Evolutionary conservation across 2,329 filamentous ascomycete species (phyloP).

Genomic region (Arthroderma sp.): DNA sequence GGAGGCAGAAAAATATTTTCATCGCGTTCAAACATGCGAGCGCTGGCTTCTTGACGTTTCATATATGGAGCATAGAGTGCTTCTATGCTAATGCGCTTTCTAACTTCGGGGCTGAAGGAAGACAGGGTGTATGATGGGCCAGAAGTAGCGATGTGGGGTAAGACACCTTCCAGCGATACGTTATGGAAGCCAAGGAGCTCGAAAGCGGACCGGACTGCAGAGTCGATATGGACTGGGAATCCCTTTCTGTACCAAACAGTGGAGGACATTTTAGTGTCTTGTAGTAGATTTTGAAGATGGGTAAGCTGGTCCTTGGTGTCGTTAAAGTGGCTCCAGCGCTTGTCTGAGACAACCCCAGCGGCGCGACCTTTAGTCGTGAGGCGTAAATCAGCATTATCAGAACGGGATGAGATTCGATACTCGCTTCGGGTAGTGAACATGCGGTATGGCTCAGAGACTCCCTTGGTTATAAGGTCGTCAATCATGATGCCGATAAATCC

Average conservation of each 20-base stretch:
- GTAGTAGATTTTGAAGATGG: conserved; percentile 50
- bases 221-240: conserved; percentile 55
- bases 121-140: conserved; percentile 33
- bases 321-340: conserved; percentile 59
- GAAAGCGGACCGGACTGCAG: conserved; percentile 55
- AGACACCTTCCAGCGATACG: conserved; percentile 45
- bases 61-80: conserved; percentile 80
- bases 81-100: conserved; percentile 63
- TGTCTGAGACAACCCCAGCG: conserved; percentile 66
- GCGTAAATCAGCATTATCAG: conserved; percentile 85
- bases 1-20: conserved; percentile 59
- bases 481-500: conserved; percentile 99
- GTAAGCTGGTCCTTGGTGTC: conserved; percentile 55
- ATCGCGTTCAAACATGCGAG: conserved; percentile 57
- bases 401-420: conserved; percentile 80
- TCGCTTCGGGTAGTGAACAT: conserved; percentile 97
- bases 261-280: conserved; percentile 44
- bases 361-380: conserved; percentile 65
- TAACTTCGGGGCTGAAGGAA: conserved; percentile 43
- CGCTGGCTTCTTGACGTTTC: conserved; percentile 53
- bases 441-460: conserved; percentile 89
- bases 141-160: conserved; percentile 35
- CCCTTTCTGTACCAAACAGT: conserved; percentile 56
- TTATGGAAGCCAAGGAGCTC: conserved; percentile 62
- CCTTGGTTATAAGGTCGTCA: conserved; percentile 92